phyloP scores from a whole-genome alignment of 2,329 filamentous ascomycete species.

The Microdochium nivale region DNA sequence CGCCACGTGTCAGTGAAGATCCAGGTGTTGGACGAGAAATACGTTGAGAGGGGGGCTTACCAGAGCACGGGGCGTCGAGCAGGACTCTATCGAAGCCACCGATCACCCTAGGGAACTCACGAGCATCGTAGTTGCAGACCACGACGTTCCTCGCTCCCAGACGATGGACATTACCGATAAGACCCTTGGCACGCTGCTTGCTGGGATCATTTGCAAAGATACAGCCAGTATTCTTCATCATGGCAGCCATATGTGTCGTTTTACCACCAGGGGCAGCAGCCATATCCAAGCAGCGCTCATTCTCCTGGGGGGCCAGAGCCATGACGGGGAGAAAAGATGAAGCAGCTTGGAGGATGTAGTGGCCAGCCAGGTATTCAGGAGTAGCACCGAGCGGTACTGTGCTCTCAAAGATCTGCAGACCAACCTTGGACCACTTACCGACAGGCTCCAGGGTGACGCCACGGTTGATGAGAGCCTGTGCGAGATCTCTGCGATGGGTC shows the following conservation, averaged over 20 bases:
- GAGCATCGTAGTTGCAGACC: slow-evolving; percentile 90
- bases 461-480: slow-evolving; percentile 88
- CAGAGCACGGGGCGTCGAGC: slow-evolving; percentile 90
- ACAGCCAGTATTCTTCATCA: slow-evolving; percentile 96
- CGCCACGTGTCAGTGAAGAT: neutral
- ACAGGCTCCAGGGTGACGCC: slow-evolving; percentile 94
- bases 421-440: slow-evolving; percentile 98
- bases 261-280: slow-evolving; percentile 93
- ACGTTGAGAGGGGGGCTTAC: slow-evolving; percentile 21
- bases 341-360: slow-evolving; percentile 96
- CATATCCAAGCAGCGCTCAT: slow-evolving; percentile 89
- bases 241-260: slow-evolving; percentile 88
- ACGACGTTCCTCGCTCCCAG: slow-evolving; percentile 89
- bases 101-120: slow-evolving; percentile 89
- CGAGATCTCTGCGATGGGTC: slow-evolving; percentile 67
- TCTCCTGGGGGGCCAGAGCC: slow-evolving; percentile 88
- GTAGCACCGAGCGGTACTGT: slow-evolving; percentile 71
- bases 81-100: slow-evolving; percentile 93
- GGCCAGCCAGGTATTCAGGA: slow-evolving; percentile 91
- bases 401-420: slow-evolving; percentile 91
- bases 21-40: neutral
- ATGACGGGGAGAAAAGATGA: slow-evolving; percentile 97
- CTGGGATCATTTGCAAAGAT: slow-evolving; percentile 96
- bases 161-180: slow-evolving; percentile 96
- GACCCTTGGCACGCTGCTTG: slow-evolving; percentile 86